A percentile compares a stretch with the other conserved stretches of the same genome.
Evolutionary conservation across 768 basidiomycete species (phyloP).

Genomic region (Erythrobasidium yunnanense): DNA sequence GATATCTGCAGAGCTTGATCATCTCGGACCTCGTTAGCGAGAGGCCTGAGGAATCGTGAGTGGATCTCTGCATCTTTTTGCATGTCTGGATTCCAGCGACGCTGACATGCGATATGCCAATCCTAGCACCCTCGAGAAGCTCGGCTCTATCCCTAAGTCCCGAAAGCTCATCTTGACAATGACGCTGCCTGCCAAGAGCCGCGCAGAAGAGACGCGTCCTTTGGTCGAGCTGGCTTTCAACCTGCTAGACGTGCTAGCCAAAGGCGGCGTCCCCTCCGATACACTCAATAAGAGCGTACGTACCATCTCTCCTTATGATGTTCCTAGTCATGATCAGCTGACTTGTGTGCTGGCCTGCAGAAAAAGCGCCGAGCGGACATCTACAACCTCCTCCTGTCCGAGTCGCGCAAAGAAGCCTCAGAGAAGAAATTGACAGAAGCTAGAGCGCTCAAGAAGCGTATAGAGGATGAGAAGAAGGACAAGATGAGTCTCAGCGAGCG

Average conservation of each 20-base stretch:
- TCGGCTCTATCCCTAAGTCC: slow-evolving; percentile 5
- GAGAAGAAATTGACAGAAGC: background rate
- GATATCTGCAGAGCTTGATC: slow-evolving; percentile 5
- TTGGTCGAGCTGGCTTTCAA: slow-evolving; percentile 22
- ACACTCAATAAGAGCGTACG: slow-evolving; percentile 9
- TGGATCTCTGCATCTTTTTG: background rate
- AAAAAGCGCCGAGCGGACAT: slow-evolving; percentile 15
- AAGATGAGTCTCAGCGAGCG: slow-evolving; percentile 11
- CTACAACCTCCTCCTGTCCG: background rate
- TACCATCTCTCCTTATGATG: background rate
- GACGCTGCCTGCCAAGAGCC: background rate
- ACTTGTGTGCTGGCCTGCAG: background rate
- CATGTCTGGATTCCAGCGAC: background rate
- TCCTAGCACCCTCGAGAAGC: slow-evolving; percentile 7
- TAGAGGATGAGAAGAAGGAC: slow-evolving; percentile 10
- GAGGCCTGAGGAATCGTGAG: slow-evolving; percentile 19
- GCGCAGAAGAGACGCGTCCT: background rate
- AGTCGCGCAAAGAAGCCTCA: slow-evolving; percentile 15
- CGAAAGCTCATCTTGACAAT: background rate
- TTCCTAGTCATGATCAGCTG: background rate
- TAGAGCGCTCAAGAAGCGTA: background rate
- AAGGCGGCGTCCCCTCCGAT: slow-evolving; percentile 5
- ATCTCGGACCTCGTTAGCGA: slow-evolving; percentile 14
- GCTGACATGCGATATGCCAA: background rate
- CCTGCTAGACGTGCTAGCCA: slow-evolving; percentile 7